Evolutionary conservation across 2,329 filamentous ascomycete species (phyloP).

Genomic region (Aureobasidium sp.): DNA sequence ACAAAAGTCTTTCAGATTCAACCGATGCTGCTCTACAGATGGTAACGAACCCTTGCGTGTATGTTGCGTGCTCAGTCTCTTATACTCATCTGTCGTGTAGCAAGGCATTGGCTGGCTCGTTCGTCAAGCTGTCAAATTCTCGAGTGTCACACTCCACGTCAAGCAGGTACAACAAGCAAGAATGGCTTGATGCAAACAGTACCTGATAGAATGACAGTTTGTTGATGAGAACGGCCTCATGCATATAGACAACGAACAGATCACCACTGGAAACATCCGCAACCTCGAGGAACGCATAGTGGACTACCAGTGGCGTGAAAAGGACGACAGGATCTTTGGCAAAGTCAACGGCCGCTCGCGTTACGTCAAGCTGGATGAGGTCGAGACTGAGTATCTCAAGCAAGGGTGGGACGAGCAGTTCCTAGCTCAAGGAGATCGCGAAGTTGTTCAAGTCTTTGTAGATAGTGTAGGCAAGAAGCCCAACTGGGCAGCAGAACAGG

Average conservation of each 20-base stretch:
- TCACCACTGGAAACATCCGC: conserved; percentile 62
- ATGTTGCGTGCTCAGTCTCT: background rate
- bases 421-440: conserved; percentile 36
- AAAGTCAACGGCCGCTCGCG: conserved; percentile 52
- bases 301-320: conserved; percentile 55
- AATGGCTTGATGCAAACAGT: background rate
- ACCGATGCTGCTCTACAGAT: conserved; percentile 63
- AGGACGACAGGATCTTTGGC: conserved; percentile 77
- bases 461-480: conserved; percentile 33
- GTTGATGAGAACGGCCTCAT: conserved; percentile 35
- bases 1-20: conserved; percentile 64
- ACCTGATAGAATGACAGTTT: conserved; percentile 29
- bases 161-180: conserved; percentile 25
- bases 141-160: conserved; percentile 60
- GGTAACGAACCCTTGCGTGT: conserved; percentile 25
- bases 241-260: conserved; percentile 67
- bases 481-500: conserved; percentile 49
- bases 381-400: conserved; percentile 45
- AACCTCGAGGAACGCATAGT: conserved; percentile 53
- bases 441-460: conserved; percentile 44
- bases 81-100: background rate
- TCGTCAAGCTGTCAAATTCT: conserved; percentile 52
- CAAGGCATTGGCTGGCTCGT: conserved; percentile 38
- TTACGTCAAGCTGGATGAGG: conserved; percentile 33
- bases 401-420: conserved; percentile 53